A percentile compares a stretch with the other conserved stretches of the same genome.
phyloP scores from a whole-genome alignment of 164 flowering plant genomes.

The Dillenia suffruticosa region DNA sequence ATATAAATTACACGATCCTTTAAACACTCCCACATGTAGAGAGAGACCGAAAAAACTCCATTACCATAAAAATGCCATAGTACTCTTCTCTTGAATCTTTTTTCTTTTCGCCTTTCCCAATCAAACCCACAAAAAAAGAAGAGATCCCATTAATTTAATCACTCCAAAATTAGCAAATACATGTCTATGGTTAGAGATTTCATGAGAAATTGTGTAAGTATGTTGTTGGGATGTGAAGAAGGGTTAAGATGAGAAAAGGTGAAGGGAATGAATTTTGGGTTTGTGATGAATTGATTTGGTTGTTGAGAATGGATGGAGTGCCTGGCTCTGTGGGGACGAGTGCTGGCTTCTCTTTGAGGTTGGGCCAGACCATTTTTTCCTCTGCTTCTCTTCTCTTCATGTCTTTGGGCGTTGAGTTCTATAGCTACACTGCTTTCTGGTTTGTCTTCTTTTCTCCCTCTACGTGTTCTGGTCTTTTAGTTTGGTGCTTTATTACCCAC shows the following conservation, averaged over 20 bases:
- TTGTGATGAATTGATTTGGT: background rate
- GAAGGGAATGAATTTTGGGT: background rate
- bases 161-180: no score
- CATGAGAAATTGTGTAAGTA: no score
- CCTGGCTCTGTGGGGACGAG: conserved; percentile 53
- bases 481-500: background rate
- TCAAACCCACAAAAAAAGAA: no score
- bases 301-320: conserved; percentile 24
- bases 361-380: conserved; percentile 48
- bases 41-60: no score
- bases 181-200: no score
- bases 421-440: conserved; percentile 66
- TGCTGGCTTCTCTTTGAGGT: conserved; percentile 39
- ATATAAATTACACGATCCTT: no score
- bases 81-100: no score
- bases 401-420: conserved; percentile 58
- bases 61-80: no score
- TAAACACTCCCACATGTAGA: no score
- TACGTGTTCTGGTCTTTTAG: background rate
- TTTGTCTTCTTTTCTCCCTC: conserved; percentile 8
- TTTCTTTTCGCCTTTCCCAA: no score
- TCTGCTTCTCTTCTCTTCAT: conserved; percentile 55
- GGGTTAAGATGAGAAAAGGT: background rate
- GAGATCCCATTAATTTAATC: no score
- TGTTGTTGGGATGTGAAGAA: no score